Evolutionary conservation across 2,329 filamentous ascomycete species (phyloP).

Genomic region (Arachnopeziza araneosa): DNA sequence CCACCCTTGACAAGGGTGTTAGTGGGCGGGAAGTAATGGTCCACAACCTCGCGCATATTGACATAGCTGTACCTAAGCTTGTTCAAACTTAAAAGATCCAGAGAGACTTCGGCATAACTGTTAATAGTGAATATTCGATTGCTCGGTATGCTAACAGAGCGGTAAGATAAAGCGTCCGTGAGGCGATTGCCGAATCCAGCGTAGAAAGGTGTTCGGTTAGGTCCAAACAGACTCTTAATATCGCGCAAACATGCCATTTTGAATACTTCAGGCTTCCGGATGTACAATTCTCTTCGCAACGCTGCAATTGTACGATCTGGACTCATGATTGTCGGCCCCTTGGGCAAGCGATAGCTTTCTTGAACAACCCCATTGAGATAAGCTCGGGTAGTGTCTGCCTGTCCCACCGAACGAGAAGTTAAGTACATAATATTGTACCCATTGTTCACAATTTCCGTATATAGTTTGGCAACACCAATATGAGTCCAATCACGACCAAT

Average conservation of each 20-base stretch:
- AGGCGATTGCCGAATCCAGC: slow-evolving; percentile 95
- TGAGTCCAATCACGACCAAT: slow-evolving; percentile 98
- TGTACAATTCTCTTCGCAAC: slow-evolving; percentile 83
- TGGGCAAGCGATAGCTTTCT: slow-evolving; percentile 78
- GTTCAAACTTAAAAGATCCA: slow-evolving; percentile 85
- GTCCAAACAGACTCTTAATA: slow-evolving; percentile 81
- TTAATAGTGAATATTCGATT: slow-evolving; percentile 98
- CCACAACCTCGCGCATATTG: slow-evolving; percentile 93
- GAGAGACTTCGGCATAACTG: slow-evolving; percentile 88
- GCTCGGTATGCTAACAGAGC: slow-evolving; percentile 90
- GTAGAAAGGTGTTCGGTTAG: slow-evolving; percentile 79
- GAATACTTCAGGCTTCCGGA: slow-evolving; percentile 96
- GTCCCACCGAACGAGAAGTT: slow-evolving; percentile 87
- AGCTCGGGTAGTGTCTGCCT: slow-evolving; percentile 81
- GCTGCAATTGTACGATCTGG: slow-evolving; percentile 95
- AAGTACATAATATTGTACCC: slow-evolving; percentile 99
- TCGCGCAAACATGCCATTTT: slow-evolving; percentile 98
- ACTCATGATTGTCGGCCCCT: slow-evolving; percentile 89
- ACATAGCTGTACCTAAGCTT: slow-evolving; percentile 96
- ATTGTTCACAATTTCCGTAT: slow-evolving; percentile 90
- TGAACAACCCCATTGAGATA: slow-evolving; percentile 89
- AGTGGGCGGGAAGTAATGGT: slow-evolving; percentile 95
- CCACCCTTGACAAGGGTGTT: slow-evolving; percentile 81
- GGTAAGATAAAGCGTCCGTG: slow-evolving; percentile 93
- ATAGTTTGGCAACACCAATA: slow-evolving; percentile 91